Percentiles rank a stretch among this genome's conserved stretches.
Evolutionary conservation across 345 rosid genomes (phyloP).

Genomic region (Gynandropsis gynandra): DNA sequence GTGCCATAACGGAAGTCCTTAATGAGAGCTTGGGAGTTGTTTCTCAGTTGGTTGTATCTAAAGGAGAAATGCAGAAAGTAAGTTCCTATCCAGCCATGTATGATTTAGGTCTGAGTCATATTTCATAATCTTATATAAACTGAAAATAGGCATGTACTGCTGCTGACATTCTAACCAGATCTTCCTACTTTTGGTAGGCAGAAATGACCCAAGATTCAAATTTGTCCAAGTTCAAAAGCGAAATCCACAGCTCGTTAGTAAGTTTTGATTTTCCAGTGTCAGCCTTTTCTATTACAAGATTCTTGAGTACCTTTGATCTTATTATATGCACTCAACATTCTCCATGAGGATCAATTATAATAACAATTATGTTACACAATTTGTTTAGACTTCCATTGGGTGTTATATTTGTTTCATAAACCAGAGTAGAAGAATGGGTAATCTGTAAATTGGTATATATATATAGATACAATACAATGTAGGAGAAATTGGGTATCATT

Average conservation of each 20-base stretch:
- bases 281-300: not conserved
- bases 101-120: not conserved
- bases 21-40: slow-evolving; percentile 73
- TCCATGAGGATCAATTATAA: too few species aligned
- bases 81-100: not conserved
- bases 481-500: too few species aligned
- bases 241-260: slow-evolving; percentile 71
- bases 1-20: slow-evolving; percentile 64
- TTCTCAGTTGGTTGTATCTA: slow-evolving; percentile 63
- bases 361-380: too few species aligned
- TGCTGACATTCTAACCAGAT: not conserved
- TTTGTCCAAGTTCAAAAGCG: slow-evolving; percentile 71
- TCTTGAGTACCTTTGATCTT: not conserved
- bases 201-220: slow-evolving; percentile 69
- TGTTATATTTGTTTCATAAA: too few species aligned
- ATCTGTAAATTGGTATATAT: too few species aligned
- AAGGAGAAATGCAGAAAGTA: slow-evolving; percentile 84
- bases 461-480: too few species aligned
- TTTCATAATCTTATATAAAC: not conserved
- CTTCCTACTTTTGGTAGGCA: slow-evolving; percentile 32
- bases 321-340: not conserved
- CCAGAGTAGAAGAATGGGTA: too few species aligned
- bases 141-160: not conserved
- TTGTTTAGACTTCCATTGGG: too few species aligned
- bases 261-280: not conserved